phyloP scores from a whole-genome alignment of 2,329 filamentous ascomycete species.

The Polychaeton citri region DNA sequence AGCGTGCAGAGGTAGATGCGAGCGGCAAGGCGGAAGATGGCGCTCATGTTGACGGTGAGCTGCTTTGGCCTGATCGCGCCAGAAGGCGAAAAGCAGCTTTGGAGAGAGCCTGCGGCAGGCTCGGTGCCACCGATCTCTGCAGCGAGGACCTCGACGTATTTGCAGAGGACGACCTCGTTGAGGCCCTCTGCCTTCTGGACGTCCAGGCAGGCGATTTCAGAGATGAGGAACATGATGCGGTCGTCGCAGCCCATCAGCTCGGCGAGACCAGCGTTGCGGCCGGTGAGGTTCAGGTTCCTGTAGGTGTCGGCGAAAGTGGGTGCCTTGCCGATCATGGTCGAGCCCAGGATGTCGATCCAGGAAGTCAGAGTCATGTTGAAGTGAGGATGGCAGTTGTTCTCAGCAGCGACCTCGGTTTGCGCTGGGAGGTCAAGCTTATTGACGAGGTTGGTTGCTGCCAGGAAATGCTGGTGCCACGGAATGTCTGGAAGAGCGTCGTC shows the following conservation, averaged over 20 bases:
- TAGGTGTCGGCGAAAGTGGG: constrained; percentile 92
- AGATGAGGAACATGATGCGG: constrained; percentile 93
- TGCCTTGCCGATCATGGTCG: constrained; percentile 76
- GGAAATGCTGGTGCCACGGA: constrained; percentile 94
- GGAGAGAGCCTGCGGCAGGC: constrained; percentile 32
- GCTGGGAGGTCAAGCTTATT: constrained; percentile 69
- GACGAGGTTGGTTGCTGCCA: constrained; percentile 74
- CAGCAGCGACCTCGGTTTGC: constrained; percentile 37
- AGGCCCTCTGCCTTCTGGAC: constrained; percentile 71
- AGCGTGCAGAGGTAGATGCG: constrained; percentile 95
- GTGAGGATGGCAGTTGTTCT: constrained; percentile 41
- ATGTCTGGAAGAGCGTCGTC: constrained; percentile 82
- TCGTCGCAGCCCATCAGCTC: constrained; percentile 98
- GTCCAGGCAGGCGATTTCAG: constrained; percentile 91
- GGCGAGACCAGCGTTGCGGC: constrained; percentile 57
- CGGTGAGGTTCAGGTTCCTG: constrained; percentile 71
- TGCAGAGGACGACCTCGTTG: constrained; percentile 73
- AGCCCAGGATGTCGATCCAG: constrained; percentile 95
- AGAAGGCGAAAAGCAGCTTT: constrained; percentile 43
- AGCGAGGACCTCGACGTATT: constrained; percentile 78
- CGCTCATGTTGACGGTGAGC: constrained; percentile 76
- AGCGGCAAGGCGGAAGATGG: constrained; percentile 80
- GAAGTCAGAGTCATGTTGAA: constrained; percentile 92
- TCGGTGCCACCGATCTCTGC: constrained; percentile 78
- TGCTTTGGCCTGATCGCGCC: constrained; percentile 71